Percentiles rank a stretch among this genome's conserved stretches.
Conservation (phyloP, 371 early-diverging fungal species). For the Entomophthora muscae region DNA sequence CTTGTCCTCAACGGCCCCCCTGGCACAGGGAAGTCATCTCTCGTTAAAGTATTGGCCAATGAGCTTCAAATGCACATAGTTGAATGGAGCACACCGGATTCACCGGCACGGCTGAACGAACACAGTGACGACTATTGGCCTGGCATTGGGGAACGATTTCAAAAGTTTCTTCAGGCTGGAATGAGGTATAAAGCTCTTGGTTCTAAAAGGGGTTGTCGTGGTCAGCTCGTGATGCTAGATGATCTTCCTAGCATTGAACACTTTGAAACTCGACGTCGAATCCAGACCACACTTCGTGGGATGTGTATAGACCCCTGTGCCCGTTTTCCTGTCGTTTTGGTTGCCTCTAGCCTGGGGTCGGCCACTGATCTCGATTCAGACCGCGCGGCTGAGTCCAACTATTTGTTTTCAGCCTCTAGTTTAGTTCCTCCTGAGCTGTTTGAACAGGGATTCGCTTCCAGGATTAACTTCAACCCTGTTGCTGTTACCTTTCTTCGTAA, state of each 20-base stretch:
- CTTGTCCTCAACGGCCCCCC: neutral
- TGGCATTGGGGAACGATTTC: neutral
- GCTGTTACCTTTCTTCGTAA: neutral
- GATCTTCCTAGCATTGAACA: neutral
- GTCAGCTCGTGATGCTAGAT: neutral
- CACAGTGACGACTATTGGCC: too few relatives aligned
- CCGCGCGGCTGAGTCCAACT: neutral
- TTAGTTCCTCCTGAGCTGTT: neutral
- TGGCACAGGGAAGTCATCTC: neutral
- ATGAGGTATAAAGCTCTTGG: neutral
- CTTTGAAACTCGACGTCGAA: neutral
- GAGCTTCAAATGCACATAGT: neutral
- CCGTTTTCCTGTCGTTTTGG: neutral
- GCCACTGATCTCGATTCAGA: neutral
- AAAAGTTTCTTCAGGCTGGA: neutral
- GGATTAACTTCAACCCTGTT: neutral
- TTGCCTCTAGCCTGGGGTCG: neutral
- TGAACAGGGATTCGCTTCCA: neutral
- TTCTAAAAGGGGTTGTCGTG: neutral
- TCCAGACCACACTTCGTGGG: neutral
- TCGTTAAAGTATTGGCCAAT: neutral
- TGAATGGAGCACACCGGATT: neutral
- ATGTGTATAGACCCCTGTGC: neutral
- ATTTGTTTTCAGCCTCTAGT: neutral
- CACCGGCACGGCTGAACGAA: neutral